Conservation (phyloP, 176 grass and related monocot genomes). For the Eleusine coracana region DNA sequence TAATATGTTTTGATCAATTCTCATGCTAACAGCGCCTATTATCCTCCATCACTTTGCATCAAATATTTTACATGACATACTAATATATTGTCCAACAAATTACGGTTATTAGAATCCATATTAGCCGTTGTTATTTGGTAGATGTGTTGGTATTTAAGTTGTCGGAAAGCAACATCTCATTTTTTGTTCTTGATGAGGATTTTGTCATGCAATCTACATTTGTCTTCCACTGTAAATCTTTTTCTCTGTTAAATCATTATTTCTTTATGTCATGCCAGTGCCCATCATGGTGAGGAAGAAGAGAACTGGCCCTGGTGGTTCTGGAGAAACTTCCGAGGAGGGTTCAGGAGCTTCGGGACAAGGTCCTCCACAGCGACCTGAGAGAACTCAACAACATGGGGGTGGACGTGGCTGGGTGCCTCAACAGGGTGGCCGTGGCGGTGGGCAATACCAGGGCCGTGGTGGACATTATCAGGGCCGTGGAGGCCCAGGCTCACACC, state of each 20-base stretch:
- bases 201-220: not conserved
- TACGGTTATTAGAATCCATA: not conserved
- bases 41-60: no score
- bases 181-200: constrained; percentile 14
- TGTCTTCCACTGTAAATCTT: not conserved
- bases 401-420: constrained; percentile 65
- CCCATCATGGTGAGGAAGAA: constrained; percentile 88
- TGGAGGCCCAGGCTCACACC: constrained; percentile 50
- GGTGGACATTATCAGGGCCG: constrained; percentile 56
- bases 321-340: constrained; percentile 61
- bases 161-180: not conserved
- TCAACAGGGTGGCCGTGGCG: constrained; percentile 61
- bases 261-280: constrained; percentile 30
- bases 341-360: constrained; percentile 47
- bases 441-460: constrained; percentile 57
- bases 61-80: no score
- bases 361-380: constrained; percentile 50
- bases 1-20: no score
- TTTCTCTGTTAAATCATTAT: constrained; percentile 16
- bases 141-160: not conserved
- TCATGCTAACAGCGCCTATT: no score
- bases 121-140: not conserved
- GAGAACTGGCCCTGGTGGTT: constrained; percentile 59
- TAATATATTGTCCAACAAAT: not conserved
- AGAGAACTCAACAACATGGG: constrained; percentile 62